phyloP scores from a whole-genome alignment of 495 filamentous ascomycete genomes.

The Hyaloscypha hepaticicola region DNA sequence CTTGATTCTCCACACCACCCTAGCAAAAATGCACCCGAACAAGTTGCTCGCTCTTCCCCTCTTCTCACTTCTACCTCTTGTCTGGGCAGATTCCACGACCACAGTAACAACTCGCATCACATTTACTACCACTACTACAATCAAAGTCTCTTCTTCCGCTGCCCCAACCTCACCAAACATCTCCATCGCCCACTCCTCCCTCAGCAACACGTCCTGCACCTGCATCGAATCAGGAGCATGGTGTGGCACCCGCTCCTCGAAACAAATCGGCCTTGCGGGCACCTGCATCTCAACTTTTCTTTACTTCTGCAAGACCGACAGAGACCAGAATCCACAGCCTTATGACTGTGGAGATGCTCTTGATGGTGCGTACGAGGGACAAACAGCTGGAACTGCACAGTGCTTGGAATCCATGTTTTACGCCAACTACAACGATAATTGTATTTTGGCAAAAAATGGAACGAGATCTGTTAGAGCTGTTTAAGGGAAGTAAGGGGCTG shows the following conservation, averaged over 20 bases:
- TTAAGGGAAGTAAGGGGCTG: too few species aligned
- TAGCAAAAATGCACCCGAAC: too few species aligned
- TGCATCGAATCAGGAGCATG: background rate
- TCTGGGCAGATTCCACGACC: background rate
- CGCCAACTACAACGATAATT: background rate
- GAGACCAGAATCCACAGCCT: background rate
- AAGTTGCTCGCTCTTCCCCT: too few species aligned
- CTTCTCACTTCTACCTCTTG: too few species aligned
- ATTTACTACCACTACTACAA: background rate
- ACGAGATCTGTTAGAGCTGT: too few species aligned
- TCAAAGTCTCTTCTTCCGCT: background rate
- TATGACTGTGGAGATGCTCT: background rate
- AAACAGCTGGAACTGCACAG: background rate
- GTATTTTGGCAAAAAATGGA: background rate
- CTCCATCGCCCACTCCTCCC: background rate
- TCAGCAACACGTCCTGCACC: background rate
- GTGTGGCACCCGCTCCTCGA: background rate
- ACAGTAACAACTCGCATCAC: background rate
- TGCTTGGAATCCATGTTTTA: background rate
- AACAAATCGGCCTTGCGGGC: background rate
- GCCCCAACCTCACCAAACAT: background rate
- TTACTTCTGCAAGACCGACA: background rate
- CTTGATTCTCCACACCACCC: too few species aligned
- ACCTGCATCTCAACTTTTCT: background rate
- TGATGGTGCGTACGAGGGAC: background rate